Base-by-base conservation (phyloP, 768 basidiomycete species). In the Russula ochroleuca region DNA sequence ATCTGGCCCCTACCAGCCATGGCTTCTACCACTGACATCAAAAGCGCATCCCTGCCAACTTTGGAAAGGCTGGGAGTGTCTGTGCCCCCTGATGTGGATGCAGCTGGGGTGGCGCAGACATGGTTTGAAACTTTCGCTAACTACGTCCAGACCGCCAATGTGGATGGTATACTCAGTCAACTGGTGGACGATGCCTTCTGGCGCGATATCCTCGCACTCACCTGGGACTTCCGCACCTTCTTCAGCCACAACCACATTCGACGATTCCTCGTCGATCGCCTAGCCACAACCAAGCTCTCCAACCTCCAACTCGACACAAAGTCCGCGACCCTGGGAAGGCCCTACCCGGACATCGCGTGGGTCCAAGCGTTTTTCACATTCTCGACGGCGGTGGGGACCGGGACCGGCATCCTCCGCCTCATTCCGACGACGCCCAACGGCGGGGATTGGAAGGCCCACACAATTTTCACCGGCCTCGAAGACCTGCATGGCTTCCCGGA, bases 161-260 rank as follows among this genome's bases (percentile, higher is more conserved):
- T 57, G 15, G n/a, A 41, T 1, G 65, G 58, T 25, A 47, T 72
- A 33, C 33, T 70, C n/a, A 28, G 48, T 13, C 56, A 67, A 38
- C 41, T 73, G 43, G 45, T 70, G n/a, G 66, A 59, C 10, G 73
- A 74, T 50, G 76, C 76, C 5, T 81, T 80, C 62, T 87, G 85
- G 86, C 74, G 84, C 14, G 85, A 87, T 66, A 75, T 81, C 57
- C 78, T 85, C n/a, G 78, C 82, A 0, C 75, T 87, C 59, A 86
- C 85, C 19, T 86, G 84, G 84, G 78, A 84, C 62, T 80, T 85
- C 53, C 80, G 84, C 43, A 82, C 84, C 9, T 81, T 87, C 68
- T 76, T 80, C 65, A 78, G 81, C 14, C 72, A 67, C 41, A 23
- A 69, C 1, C 70, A 72, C 9, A 80, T 87, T 45, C 69, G 61